Evolutionary conservation across 2,329 filamentous ascomycete species (phyloP), one percentile per base, ranked within the genome.

Genomic region (Lachnellula subtilissima): DNA sequence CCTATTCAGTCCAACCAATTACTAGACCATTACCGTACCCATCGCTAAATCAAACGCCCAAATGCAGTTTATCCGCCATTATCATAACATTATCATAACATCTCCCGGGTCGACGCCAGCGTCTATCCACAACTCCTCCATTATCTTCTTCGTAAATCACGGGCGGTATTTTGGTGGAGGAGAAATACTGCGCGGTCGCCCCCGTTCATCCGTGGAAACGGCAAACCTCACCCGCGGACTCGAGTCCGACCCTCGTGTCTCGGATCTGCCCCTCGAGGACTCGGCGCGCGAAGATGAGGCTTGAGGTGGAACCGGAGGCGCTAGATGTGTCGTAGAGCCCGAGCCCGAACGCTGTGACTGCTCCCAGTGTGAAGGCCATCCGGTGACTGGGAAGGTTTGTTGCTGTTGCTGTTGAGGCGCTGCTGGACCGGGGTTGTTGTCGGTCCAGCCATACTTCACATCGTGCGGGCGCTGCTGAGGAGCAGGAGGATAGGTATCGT

Each of bases 161-260:
- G 22, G 50, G 12, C 55, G 48, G 45, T 64, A 61, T 36, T 53
- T 54, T 3, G 61, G 61, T n/a, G 61, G 61, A 6, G 61, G 61
- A 35, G 55, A 53, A 7, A 28, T 9, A 28, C 28, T 28, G 7
- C 28, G 7, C 22, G 35, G 46, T 50, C 60, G 39, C 3, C 57
- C 56, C 7, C 57, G 45, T 6, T 55, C 53, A 28, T 32, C 36
- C 14, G 96, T 94, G 80, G 78, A 80, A 70, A 82, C 85, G 65
- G 79, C 83, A 74, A 81, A 95, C 73, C 78, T 91, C 69, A 80
- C 83, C 72, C 90, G 90, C 65, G 91, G 89, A 72, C 96, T 95
- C 83, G 51, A 28, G n/a, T 53, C 50, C 19, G 45, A 47, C 17
- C 51, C 19, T 45, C 63, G 58, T 22, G 54, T 49, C 3, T 55